Conservation (phyloP, 306 rosid genomes). For the Glycine soja region DNA sequence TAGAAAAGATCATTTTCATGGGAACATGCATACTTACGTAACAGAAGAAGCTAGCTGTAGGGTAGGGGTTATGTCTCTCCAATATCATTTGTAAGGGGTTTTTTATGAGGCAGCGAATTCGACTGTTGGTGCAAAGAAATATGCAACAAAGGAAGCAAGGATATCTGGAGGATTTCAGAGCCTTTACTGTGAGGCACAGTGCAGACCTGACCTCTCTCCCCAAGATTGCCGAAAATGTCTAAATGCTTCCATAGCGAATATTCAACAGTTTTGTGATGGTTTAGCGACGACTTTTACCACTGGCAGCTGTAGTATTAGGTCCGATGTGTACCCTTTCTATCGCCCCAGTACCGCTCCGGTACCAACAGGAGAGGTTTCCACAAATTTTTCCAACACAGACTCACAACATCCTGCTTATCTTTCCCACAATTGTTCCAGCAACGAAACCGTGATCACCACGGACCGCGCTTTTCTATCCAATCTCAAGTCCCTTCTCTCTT, state of each 20-base stretch:
- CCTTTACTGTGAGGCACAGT: conserved; percentile 45
- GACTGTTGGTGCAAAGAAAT: conserved; percentile 37
- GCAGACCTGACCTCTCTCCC: conserved; percentile 27
- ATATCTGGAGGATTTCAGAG: conserved; percentile 31
- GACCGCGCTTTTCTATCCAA: no score
- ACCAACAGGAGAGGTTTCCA: neutral
- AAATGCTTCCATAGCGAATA: neutral
- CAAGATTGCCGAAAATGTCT: conserved; percentile 10
- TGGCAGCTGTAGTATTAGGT: neutral
- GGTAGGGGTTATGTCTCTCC: no score
- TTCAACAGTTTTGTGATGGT: no score
- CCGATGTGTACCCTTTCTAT: conserved; percentile 33
- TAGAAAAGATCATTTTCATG: no score
- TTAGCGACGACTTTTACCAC: no score
- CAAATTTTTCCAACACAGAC: neutral
- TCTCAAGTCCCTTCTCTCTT: conserved; percentile 31
- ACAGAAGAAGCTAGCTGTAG: no score
- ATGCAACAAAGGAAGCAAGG: conserved; percentile 25
- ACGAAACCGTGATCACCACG: no score
- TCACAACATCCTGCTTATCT: neutral
- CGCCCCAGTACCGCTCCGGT: neutral
- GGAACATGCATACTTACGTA: no score
- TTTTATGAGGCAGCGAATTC: conserved; percentile 10
- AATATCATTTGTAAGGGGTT: no score
- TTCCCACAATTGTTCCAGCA: neutral